These are phyloP conservation scores for Globisporangium radiosum DNA, from an alignment of 352 stramenopile species.

Conservation along the genomic window DNA sequence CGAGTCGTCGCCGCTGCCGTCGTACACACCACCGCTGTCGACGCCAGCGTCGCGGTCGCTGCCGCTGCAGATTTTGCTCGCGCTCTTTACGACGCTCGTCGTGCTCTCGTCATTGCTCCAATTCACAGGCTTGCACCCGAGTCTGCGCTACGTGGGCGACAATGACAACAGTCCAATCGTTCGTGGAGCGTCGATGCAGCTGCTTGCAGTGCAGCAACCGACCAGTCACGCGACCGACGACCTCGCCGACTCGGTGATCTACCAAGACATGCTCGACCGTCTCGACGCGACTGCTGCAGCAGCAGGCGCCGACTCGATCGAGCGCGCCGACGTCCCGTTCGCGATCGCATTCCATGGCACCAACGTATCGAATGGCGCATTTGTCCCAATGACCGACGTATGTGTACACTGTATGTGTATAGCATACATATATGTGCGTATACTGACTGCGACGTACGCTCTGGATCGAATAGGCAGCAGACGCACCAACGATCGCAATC, in stretches of 20 bases:
- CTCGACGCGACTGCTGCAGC: constrained; percentile 1
- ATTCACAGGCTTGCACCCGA: constrained; percentile 17
- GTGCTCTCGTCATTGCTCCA: constrained; percentile 19
- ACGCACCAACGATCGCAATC: constrained; percentile 25
- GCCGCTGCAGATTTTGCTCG: constrained; percentile 25
- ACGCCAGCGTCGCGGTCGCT: constrained; percentile 24
- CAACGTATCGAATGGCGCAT: constrained; percentile 18
- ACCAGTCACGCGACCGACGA: not conserved
- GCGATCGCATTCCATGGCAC: constrained; percentile 21
- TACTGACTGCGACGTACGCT: not conserved
- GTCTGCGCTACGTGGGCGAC: constrained; percentile 9
- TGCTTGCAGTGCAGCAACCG: too few relatives aligned
- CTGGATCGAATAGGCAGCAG: constrained; percentile 1
- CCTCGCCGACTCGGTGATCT: constrained; percentile 6
- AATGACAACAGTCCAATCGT: not conserved
- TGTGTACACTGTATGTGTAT: not conserved
- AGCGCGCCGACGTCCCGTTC: constrained; percentile 9
- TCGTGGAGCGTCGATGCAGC: too few relatives aligned
- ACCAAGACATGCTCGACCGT: constrained; percentile 9
- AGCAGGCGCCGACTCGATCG: not conserved
- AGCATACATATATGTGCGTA: not conserved
- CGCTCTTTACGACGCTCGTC: constrained; percentile 25
- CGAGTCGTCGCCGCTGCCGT: constrained; percentile 13
- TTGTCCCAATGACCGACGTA: constrained; percentile 32
- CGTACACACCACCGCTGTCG: constrained; percentile 13